Percentiles rank a stretch among this genome's conserved stretches.
phyloP scores from a whole-genome alignment of 192 early-diverging fungal genomes.

The Backusella parvicylindrica region DNA sequence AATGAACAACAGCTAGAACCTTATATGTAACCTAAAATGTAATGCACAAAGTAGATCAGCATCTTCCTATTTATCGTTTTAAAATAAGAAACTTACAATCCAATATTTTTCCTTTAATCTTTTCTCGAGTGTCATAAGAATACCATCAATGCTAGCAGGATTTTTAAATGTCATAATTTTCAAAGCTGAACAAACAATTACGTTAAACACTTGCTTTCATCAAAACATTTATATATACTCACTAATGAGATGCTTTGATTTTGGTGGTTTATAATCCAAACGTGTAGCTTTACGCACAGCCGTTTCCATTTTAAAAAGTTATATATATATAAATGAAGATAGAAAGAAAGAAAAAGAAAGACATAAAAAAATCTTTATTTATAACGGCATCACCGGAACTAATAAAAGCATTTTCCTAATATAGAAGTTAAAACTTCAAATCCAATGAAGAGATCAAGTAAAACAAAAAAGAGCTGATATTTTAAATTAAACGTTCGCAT shows the following conservation, averaged over 20 bases:
- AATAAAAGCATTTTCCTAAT: background rate
- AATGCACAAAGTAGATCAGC: background rate
- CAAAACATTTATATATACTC: constrained; percentile 4
- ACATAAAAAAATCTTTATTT: background rate
- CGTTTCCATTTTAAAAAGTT: constrained; percentile 42
- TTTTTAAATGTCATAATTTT: constrained; percentile 18
- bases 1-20: constrained; percentile 67
- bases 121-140: constrained; percentile 46
- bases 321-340: background rate
- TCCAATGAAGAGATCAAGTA: background rate
- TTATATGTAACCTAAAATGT: constrained; percentile 66
- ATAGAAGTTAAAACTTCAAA: background rate
- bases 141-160: constrained; percentile 37
- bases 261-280: constrained; percentile 85
- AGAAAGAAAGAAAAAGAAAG: background rate
- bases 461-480: background rate
- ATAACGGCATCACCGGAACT: background rate
- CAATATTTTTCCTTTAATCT: constrained; percentile 56
- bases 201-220: background rate
- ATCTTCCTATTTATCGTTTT: background rate
- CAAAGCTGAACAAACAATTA: constrained; percentile 12
- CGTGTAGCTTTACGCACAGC: constrained; percentile 77
- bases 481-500: no score
- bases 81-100: constrained; percentile 47
- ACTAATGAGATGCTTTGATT: constrained; percentile 90